phyloP scores from a whole-genome alignment of 805 yeast genomes.

The Ogataea trehalophila region DNA sequence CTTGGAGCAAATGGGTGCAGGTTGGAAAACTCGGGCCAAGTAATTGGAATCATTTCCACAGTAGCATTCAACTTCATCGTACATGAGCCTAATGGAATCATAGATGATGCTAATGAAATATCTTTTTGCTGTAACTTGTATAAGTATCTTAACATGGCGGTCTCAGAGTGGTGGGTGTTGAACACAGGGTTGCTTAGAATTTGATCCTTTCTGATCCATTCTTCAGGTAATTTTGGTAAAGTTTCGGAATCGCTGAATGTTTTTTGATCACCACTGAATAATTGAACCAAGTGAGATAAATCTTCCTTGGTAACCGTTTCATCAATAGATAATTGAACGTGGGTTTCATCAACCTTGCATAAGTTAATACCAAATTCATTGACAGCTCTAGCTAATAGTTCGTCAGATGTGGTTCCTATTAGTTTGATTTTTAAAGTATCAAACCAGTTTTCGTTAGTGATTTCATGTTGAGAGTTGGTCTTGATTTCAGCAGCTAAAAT shows the following conservation, averaged over 20 bases:
- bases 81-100: slow-evolving; percentile 97
- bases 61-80: slow-evolving; percentile 97
- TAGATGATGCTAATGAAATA: slow-evolving; percentile 87
- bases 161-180: slow-evolving; percentile 86
- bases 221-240: slow-evolving; percentile 48
- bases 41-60: slow-evolving; percentile 88
- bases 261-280: slow-evolving; percentile 48
- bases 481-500: slow-evolving; percentile 59
- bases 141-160: slow-evolving; percentile 88
- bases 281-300: slow-evolving; percentile 46
- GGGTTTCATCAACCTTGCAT: slow-evolving; percentile 55
- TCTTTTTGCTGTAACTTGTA: slow-evolving; percentile 83
- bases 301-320: slow-evolving; percentile 74
- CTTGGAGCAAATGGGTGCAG: slow-evolving; percentile 92
- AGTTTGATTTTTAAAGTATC: slow-evolving; percentile 77
- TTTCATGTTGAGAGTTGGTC: slow-evolving; percentile 36
- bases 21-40: slow-evolving; percentile 88
- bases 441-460: slow-evolving; percentile 66
- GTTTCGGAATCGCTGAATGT: slow-evolving; percentile 17
- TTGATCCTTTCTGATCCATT: slow-evolving; percentile 49
- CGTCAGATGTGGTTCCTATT: slow-evolving; percentile 47
- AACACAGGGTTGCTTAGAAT: slow-evolving; percentile 73
- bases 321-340: slow-evolving; percentile 81
- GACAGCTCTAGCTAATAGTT: slow-evolving; percentile 54
- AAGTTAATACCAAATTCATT: slow-evolving; percentile 65